These are phyloP conservation scores for Aspergillus awamori DNA, from an alignment of 2,329 filamentous ascomycete genomes.

Conservation along the genomic window DNA sequence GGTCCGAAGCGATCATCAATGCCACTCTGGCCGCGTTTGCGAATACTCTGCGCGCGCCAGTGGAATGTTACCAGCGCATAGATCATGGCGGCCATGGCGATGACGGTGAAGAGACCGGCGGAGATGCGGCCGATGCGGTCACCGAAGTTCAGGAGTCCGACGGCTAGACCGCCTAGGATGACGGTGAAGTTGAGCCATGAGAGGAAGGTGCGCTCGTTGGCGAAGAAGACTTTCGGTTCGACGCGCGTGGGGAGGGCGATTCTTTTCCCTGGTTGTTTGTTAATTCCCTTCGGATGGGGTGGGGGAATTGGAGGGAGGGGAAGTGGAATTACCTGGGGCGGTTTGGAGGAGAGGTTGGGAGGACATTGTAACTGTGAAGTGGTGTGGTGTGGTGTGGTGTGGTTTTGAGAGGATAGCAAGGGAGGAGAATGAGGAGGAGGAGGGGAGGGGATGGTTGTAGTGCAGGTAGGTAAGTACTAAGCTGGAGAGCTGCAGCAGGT, in stretches of 20 bases:
- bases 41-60: constrained; percentile 92
- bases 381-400: background rate
- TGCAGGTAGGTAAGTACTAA: too few relatives aligned
- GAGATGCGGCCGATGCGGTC: constrained; percentile 92
- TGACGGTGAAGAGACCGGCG: constrained; percentile 88
- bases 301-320: background rate
- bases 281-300: constrained; percentile 9
- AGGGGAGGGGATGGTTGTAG: background rate
- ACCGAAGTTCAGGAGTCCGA: constrained; percentile 97
- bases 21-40: constrained; percentile 86
- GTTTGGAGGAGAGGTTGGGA: constrained; percentile 95
- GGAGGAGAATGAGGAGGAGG: background rate
- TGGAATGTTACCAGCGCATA: constrained; percentile 96
- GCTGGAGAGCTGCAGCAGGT: too few relatives aligned
- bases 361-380: constrained; percentile 67
- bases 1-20: constrained; percentile 97
- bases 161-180: constrained; percentile 92
- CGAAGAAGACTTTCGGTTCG: constrained; percentile 99
- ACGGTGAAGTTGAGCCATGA: constrained; percentile 99
- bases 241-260: constrained; percentile 97
- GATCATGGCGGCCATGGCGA: constrained; percentile 92
- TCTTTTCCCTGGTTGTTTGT: constrained; percentile 73
- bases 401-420: background rate
- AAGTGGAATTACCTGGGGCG: constrained; percentile 70
- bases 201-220: constrained; percentile 98